Percentiles rank a stretch among this genome's conserved stretches.
These are phyloP conservation scores for Podila clonocystis DNA, from an alignment of 192 early-diverging fungal genomes.

Conservation along the genomic window DNA sequence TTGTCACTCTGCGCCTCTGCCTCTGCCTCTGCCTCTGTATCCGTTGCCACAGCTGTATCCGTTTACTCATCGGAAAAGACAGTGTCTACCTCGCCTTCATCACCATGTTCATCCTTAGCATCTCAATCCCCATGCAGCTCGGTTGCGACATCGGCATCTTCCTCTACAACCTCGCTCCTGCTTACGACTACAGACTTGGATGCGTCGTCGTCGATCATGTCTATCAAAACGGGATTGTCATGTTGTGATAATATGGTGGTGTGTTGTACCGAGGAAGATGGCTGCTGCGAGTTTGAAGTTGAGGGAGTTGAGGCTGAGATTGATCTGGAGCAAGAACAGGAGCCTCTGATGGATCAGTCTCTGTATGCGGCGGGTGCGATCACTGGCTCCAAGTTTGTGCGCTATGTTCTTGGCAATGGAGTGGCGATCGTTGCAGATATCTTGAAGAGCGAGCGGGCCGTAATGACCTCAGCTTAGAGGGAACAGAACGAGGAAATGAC, in stretches of 20 bases:
- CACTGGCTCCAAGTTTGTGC: slow-evolving; percentile 51
- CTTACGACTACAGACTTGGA: background rate
- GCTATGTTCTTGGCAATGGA: slow-evolving; percentile 47
- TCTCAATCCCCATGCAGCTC: background rate
- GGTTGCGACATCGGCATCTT: background rate
- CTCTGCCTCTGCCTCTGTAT: background rate
- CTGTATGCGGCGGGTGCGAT: slow-evolving; percentile 49
- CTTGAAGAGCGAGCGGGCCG: slow-evolving; percentile 13
- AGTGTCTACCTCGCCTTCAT: background rate
- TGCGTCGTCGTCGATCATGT: background rate
- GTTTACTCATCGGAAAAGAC: background rate
- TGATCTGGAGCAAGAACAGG: background rate
- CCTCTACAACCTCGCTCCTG: background rate
- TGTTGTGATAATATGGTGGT: background rate
- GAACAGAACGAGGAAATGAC: background rate
- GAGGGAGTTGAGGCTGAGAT: slow-evolving; percentile 1
- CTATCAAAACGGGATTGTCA: background rate
- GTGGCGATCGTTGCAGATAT: slow-evolving; percentile 44
- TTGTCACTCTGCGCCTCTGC: slow-evolving; percentile 23
- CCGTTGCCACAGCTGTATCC: background rate
- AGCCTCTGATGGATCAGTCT: slow-evolving; percentile 34
- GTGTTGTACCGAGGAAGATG: background rate
- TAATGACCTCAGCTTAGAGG: background rate
- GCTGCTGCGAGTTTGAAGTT: background rate
- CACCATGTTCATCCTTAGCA: background rate